Conservation (phyloP, 2,329 filamentous ascomycete genomes). For the Fusarium pseudocircinatum region DNA sequence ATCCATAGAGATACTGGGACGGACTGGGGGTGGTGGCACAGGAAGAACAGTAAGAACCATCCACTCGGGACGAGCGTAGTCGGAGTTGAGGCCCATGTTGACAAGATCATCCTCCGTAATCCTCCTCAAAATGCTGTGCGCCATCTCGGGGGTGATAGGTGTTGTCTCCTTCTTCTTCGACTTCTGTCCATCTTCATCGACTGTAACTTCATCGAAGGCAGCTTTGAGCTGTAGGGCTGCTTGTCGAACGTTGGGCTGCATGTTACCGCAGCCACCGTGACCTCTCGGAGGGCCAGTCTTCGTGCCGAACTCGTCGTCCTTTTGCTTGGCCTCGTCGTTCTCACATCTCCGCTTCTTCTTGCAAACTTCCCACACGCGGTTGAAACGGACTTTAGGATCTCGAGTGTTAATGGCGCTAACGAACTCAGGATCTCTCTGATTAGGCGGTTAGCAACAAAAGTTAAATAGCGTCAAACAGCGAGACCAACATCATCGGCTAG, state of each 20-base stretch:
- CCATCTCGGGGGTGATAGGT: slow-evolving; percentile 83
- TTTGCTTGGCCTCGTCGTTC: slow-evolving; percentile 76
- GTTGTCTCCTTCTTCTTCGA: slow-evolving; percentile 80
- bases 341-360: slow-evolving; percentile 89
- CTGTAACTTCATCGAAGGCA: slow-evolving; percentile 73
- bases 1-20: slow-evolving; percentile 96
- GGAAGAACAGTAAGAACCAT: slow-evolving; percentile 96
- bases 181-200: slow-evolving; percentile 74
- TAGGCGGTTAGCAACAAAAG: slow-evolving; percentile 69
- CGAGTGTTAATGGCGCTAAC: slow-evolving; percentile 82
- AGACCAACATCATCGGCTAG: slow-evolving; percentile 97
- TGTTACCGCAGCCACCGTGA: slow-evolving; percentile 94
- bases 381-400: slow-evolving; percentile 94
- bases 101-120: slow-evolving; percentile 84
- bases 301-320: slow-evolving; percentile 73
- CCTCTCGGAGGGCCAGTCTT: slow-evolving; percentile 63
- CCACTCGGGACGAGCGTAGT: slow-evolving; percentile 97
- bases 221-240: slow-evolving; percentile 85
- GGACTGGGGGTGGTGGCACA: slow-evolving; percentile 93
- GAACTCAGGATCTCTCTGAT: slow-evolving; percentile 85
- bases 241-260: slow-evolving; percentile 87
- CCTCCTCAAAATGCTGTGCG: slow-evolving; percentile 85
- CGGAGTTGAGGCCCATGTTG: slow-evolving; percentile 90
- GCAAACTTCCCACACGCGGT: slow-evolving; percentile 89
- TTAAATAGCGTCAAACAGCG: slow-evolving; percentile 63